Evolutionary conservation across 495 filamentous ascomycete species (phyloP), one percentile per base, ranked within the genome.

Genomic region (Immersiella caudata): DNA sequence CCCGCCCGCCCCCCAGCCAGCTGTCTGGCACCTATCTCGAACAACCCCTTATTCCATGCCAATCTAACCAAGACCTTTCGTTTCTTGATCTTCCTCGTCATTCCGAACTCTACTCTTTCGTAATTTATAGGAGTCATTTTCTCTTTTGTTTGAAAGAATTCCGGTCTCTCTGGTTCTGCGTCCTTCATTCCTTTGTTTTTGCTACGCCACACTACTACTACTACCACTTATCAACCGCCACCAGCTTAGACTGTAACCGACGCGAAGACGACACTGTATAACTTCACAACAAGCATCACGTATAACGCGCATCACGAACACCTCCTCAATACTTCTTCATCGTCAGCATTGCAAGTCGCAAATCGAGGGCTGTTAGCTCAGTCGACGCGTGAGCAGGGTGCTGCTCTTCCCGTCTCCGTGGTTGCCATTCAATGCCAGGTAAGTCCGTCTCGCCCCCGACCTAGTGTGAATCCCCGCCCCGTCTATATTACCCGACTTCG

Each of bases 371-470:
- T 25, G n/a, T 11, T 33, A 29, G 40, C 40, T 36, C 57, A 63
- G 60, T 63, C 58, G 49, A 35, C 40, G 25, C 61, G 62, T 69
- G 76, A 75, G 79, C 80, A 77, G 79, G 74, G 74, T 71, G 74
- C 79, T 81, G 77, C 74, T 73, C 72, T 58, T 40, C 64, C 58
- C 25, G 25, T 67, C 67, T 36, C 57, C 67, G 21, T 16, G 61
- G 67, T 75, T 65, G 72, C 69, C 73, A 73, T 81, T 80, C 79
- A 33, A 82, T 83, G 80, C 79, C 80, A 73, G 80, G 79, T 83
- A 73, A 69, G 79, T 81, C n/a, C 26, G 9, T 59, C 26, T 16
- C 26, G 21, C 18, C 18, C 22, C 54, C n/a, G 54, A 21, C 14
- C 25, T 33, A 33, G 29, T 33, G 29, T 33, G 29, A 4, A 33